phyloP scores from a whole-genome alignment of 2,329 filamentous ascomycete genomes.

The Penicillium freii region DNA sequence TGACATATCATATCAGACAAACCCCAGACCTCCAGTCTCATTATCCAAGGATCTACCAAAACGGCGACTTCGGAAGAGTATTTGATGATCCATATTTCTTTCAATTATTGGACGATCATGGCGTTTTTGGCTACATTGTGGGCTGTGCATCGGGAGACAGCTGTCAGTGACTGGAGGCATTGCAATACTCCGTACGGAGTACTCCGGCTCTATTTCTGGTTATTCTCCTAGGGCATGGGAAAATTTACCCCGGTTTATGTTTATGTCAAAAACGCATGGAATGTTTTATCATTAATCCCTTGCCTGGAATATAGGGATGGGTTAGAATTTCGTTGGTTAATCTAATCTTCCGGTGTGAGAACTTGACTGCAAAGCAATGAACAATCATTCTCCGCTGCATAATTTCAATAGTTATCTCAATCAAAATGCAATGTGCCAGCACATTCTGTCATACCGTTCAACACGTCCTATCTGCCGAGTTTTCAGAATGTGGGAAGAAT shows the following conservation, averaged over 20 bases:
- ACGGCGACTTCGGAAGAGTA: background rate
- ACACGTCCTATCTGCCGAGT: background rate
- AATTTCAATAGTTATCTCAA: background rate
- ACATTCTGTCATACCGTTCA: background rate
- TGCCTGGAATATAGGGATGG: background rate
- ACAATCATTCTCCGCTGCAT: background rate
- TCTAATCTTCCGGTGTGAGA: background rate
- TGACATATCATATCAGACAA: background rate
- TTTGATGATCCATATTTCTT: background rate
- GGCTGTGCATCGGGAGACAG: background rate
- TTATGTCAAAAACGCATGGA: background rate
- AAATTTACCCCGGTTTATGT: background rate
- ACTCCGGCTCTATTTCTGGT: background rate
- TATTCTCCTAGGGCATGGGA: background rate
- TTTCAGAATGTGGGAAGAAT: background rate
- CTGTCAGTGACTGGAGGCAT: background rate
- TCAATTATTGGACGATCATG: slow-evolving; percentile 11
- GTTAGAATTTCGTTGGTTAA: background rate
- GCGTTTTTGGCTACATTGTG: background rate
- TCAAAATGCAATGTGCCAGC: background rate
- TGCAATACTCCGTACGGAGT: background rate
- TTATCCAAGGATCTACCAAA: background rate
- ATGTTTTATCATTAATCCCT: background rate
- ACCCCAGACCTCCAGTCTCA: background rate
- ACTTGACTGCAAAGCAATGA: background rate